phyloP scores from a whole-genome alignment of 2,329 filamentous ascomycete species.

The Colletotrichum cordylinicola region DNA sequence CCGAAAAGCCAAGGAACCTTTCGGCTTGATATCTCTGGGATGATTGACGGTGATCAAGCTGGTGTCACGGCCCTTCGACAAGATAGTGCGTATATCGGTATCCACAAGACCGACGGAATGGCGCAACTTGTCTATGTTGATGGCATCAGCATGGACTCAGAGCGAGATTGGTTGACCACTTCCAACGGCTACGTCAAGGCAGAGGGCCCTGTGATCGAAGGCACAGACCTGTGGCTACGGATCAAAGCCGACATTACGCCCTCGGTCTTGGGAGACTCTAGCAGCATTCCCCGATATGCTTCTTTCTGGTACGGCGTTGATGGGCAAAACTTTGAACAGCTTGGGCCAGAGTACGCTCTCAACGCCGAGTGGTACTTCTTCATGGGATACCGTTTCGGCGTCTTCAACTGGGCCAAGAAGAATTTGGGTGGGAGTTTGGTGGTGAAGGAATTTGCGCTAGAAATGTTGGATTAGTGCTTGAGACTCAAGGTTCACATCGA shows the following conservation, averaged over 20 bases:
- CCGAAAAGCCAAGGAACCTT: not conserved
- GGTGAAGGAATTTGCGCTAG: not conserved
- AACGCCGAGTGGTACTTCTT: conserved; percentile 49
- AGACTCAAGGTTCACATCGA: not conserved
- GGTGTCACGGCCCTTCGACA: not conserved
- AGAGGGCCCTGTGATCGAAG: not conserved
- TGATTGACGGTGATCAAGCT: not conserved
- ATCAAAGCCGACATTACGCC: conserved; percentile 26
- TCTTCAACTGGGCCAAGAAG: conserved; percentile 55
- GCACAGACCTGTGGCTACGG: conserved; percentile 21
- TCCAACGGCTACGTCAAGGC: not conserved
- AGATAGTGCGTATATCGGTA: not conserved
- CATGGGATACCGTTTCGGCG: conserved; percentile 52
- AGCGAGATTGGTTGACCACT: not conserved
- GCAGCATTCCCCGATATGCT: not conserved
- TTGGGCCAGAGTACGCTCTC: conserved; percentile 41
- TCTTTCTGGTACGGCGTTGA: conserved; percentile 46
- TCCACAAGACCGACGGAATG: not conserved
- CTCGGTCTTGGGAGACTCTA: conserved; percentile 4
- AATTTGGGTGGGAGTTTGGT: conserved; percentile 18
- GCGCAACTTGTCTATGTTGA: not conserved
- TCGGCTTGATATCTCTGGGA: not conserved
- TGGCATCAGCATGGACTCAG: not conserved
- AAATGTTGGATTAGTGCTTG: not conserved
- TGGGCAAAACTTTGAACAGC: conserved; percentile 38